Evolutionary conservation across 148 eudicot species (phyloP).

Genomic region (Camellia lanceoleosa): DNA sequence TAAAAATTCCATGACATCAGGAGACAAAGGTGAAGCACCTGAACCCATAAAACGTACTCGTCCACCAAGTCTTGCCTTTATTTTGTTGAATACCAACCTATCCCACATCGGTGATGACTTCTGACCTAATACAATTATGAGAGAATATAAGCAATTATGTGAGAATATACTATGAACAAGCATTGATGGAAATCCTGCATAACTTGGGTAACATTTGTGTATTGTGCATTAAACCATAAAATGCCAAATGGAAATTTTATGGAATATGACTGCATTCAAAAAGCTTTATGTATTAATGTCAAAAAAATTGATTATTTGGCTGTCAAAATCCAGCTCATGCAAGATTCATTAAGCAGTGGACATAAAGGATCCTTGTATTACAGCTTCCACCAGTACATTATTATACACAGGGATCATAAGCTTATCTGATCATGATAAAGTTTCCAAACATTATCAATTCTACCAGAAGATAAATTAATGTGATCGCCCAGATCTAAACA

Average conservation of each 20-base stretch:
- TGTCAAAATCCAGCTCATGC: neutral
- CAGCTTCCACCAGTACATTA: too few relatives aligned
- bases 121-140: conserved; percentile 40
- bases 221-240: neutral
- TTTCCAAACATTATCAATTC: neutral
- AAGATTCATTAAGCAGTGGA: neutral
- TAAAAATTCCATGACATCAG: conserved; percentile 86
- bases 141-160: neutral
- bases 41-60: conserved; percentile 85
- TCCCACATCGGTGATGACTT: conserved; percentile 91
- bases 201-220: neutral
- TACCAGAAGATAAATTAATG: neutral
- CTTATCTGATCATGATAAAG: neutral
- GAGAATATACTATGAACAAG: neutral
- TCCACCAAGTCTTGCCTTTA: conserved; percentile 91
- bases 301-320: neutral
- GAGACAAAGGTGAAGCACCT: conserved; percentile 94
- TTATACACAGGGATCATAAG: too few relatives aligned
- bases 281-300: neutral
- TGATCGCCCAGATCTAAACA: too few relatives aligned
- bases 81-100: conserved; percentile 88
- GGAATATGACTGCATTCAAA: neutral
- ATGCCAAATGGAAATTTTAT: neutral
- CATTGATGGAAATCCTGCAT: neutral
- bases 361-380: neutral